Evolutionary conservation across 2,329 filamentous ascomycete genomes (phyloP).

Genomic region (Alternaria rosae): DNA sequence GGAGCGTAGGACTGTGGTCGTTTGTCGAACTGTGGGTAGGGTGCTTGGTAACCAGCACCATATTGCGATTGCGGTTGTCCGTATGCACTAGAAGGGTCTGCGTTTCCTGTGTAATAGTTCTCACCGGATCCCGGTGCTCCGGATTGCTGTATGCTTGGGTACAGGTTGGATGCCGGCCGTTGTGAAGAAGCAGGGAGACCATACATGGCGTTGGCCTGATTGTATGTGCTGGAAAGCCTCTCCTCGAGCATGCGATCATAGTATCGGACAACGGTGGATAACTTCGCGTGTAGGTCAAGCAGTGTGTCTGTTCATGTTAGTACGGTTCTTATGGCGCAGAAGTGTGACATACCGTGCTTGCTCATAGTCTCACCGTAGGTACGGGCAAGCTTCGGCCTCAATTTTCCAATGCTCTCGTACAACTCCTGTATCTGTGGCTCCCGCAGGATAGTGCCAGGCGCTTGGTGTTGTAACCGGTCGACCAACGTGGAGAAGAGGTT

Average conservation of each 20-base stretch:
- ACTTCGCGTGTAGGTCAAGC: slow-evolving; percentile 90
- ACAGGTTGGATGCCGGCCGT: slow-evolving; percentile 66
- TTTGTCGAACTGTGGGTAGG: slow-evolving; percentile 49
- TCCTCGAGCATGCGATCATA: slow-evolving; percentile 99
- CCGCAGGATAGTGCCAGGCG: slow-evolving; percentile 91
- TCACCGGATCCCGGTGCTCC: slow-evolving; percentile 64
- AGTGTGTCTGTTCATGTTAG: slow-evolving; percentile 75
- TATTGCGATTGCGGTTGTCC: slow-evolving; percentile 62
- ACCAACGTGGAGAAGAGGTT: slow-evolving; percentile 94
- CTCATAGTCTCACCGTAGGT: slow-evolving; percentile 99
- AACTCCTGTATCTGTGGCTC: slow-evolving; percentile 98
- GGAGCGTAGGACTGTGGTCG: slow-evolving; percentile 38
- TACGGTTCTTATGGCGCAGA: background rate
- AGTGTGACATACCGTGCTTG: slow-evolving; percentile 78
- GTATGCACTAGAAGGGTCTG: slow-evolving; percentile 58
- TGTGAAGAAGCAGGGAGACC: slow-evolving; percentile 44
- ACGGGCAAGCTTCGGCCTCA: slow-evolving; percentile 90
- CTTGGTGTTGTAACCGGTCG: slow-evolving; percentile 91
- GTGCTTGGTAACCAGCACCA: slow-evolving; percentile 49
- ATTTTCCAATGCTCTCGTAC: slow-evolving; percentile 93
- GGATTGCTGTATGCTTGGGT: slow-evolving; percentile 67
- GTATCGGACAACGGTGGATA: slow-evolving; percentile 94
- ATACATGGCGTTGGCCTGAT: slow-evolving; percentile 67
- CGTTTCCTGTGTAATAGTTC: slow-evolving; percentile 80
- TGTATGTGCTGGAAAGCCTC: slow-evolving; percentile 89